A percentile compares a stretch with the other conserved stretches of the same genome.
Evolutionary conservation across 768 basidiomycete species (phyloP).

Genomic region (Pisolithus marmoratus): DNA sequence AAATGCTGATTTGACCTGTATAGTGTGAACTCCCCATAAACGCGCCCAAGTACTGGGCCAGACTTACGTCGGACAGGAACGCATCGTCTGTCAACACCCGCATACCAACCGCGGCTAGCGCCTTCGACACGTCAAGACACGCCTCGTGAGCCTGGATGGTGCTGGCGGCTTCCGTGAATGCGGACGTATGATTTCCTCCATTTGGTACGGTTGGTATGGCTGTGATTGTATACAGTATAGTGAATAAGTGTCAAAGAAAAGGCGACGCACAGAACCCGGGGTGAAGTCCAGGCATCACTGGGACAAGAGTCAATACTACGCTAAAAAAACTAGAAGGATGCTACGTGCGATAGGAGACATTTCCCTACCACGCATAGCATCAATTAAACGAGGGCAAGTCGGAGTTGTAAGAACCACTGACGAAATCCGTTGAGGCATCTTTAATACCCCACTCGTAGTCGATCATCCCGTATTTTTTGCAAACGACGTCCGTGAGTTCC

Average conservation of each 20-base stretch:
- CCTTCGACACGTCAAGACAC: slow-evolving; percentile 62
- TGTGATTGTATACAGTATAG: slow-evolving; percentile 17
- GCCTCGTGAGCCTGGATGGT: slow-evolving; percentile 59
- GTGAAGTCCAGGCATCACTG: slow-evolving; percentile 63
- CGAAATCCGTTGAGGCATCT: slow-evolving; percentile 79
- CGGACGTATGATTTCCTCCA: slow-evolving; percentile 76
- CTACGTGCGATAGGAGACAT: slow-evolving; percentile 62
- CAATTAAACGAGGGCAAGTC: background rate
- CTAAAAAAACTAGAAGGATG: too few relatives aligned
- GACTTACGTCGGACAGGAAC: slow-evolving; percentile 52
- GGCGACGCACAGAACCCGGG: slow-evolving; percentile 48
- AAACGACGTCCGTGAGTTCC: slow-evolving; percentile 57
- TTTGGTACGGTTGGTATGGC: slow-evolving; percentile 69
- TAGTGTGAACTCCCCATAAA: background rate
- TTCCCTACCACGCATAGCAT: slow-evolving; percentile 24
- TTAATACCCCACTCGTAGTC: slow-evolving; percentile 65
- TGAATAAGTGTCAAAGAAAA: background rate
- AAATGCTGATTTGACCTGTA: slow-evolving; percentile 44
- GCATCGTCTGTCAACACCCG: slow-evolving; percentile 62
- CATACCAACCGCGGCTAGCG: slow-evolving; percentile 64
- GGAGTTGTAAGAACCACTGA: slow-evolving; percentile 29
- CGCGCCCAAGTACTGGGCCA: background rate
- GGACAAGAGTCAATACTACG: background rate
- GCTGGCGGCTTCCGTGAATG: slow-evolving; percentile 59
- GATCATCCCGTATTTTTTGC: slow-evolving; percentile 56